These are phyloP conservation scores for Penicillium digitatum DNA, from an alignment of 2,329 filamentous ascomycete species.

Conservation along the genomic window DNA sequence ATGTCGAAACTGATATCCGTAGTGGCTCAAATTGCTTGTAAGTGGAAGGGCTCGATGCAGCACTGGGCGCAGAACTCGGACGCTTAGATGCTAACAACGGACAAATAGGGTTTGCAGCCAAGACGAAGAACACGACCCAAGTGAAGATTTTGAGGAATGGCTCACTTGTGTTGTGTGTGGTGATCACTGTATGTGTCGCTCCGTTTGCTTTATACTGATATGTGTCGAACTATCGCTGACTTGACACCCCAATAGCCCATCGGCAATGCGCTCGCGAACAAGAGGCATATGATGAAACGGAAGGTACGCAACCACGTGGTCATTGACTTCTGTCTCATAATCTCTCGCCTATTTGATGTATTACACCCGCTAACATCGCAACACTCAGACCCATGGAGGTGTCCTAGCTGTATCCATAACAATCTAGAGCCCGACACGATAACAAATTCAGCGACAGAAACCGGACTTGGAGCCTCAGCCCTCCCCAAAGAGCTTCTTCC, in stretches of 20 bases:
- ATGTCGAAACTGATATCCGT: conserved; percentile 44
- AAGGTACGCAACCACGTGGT: conserved; percentile 50
- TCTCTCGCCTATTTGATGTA: background rate
- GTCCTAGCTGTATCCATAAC: conserved; percentile 52
- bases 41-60: conserved; percentile 22
- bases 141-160: conserved; percentile 74
- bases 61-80: background rate
- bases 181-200: conserved; percentile 67
- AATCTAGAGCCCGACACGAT: conserved; percentile 34
- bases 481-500: conserved; percentile 69
- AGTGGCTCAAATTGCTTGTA: conserved; percentile 63
- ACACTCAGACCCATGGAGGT: conserved; percentile 61
- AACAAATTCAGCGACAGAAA: conserved; percentile 28
- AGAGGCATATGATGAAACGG: conserved; percentile 57
- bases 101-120: conserved; percentile 71
- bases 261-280: conserved; percentile 79
- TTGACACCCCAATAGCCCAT: conserved; percentile 66
- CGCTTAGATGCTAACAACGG: conserved; percentile 27
- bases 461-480: conserved; percentile 61
- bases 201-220: conserved; percentile 21
- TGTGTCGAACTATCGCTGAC: conserved; percentile 28
- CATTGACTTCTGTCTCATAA: background rate
- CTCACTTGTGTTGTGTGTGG: conserved; percentile 73
- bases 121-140: conserved; percentile 77
- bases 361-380: conserved; percentile 30